phyloP scores from a whole-genome alignment of 192 early-diverging fungal genomes.

The Chytriomyces sp. region DNA sequence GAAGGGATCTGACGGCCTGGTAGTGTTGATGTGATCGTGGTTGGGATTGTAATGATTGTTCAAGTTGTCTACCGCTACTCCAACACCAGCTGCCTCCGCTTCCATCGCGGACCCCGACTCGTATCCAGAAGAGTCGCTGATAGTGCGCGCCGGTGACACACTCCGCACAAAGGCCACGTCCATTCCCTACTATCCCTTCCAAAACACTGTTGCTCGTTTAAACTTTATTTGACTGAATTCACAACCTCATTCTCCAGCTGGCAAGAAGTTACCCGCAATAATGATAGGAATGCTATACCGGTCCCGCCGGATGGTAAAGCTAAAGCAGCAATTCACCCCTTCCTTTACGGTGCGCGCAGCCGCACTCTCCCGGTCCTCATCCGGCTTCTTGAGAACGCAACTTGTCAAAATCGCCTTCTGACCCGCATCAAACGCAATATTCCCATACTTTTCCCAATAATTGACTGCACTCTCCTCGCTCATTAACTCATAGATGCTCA shows the following conservation, averaged over 20 bases:
- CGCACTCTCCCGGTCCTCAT: conserved; percentile 46
- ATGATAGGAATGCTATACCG: conserved; percentile 87
- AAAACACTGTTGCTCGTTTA: too few species aligned
- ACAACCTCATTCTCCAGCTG: background rate
- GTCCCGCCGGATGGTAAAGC: conserved; percentile 93
- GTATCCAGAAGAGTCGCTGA: too few species aligned
- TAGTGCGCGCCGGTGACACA: too few species aligned
- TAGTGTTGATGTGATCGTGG: too few species aligned
- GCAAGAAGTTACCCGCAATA: conserved; percentile 31
- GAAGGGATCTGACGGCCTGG: too few species aligned
- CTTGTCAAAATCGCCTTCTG: conserved; percentile 96
- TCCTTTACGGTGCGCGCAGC: conserved; percentile 5
- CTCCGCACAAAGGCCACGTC: too few species aligned
- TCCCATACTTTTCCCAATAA: conserved; percentile 99
- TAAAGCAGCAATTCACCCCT: conserved; percentile 78
- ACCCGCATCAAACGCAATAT: conserved; percentile 93
- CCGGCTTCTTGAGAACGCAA: conserved; percentile 74
- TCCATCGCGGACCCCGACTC: too few species aligned
- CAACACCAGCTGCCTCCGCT: too few species aligned
- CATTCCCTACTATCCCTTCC: too few species aligned
- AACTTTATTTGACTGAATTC: too few species aligned
- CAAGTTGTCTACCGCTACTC: too few species aligned
- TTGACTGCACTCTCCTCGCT: conserved; percentile 92
- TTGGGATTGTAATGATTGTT: too few species aligned
- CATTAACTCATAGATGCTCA: conserved; percentile 69